phyloP scores from a whole-genome alignment of 805 yeast genomes.

The Teunomyces kruisii region DNA sequence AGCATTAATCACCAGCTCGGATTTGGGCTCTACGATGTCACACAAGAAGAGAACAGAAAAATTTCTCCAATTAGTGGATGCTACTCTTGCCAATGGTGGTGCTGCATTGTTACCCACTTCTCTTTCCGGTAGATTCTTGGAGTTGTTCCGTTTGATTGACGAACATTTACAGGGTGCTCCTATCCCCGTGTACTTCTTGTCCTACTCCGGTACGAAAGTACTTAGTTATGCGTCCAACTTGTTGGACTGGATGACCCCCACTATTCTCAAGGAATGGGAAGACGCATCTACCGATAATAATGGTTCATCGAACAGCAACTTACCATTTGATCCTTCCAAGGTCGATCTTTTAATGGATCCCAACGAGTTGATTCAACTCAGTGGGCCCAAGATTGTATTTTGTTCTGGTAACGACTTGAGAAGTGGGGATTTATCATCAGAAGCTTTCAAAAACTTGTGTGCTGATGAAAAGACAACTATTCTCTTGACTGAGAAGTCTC shows the following conservation, averaged over 20 bases:
- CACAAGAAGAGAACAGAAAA: constrained; percentile 64
- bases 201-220: constrained; percentile 76
- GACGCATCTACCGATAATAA: constrained; percentile 18
- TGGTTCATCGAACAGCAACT: constrained; percentile 40
- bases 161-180: constrained; percentile 56
- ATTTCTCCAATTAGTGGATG: constrained; percentile 61
- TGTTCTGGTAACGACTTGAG: constrained; percentile 68
- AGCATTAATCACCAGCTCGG: constrained; percentile 73
- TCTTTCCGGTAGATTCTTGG: constrained; percentile 77
- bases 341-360: constrained; percentile 55
- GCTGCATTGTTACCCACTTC: constrained; percentile 82
- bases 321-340: constrained; percentile 76
- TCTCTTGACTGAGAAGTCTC: constrained; percentile 68
- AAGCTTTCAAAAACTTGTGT: constrained; percentile 55
- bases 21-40: constrained; percentile 61
- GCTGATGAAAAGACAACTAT: constrained; percentile 66
- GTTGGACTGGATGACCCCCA: constrained; percentile 93
- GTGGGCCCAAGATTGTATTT: constrained; percentile 78
- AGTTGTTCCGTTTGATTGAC: constrained; percentile 72
- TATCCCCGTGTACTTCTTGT: constrained; percentile 72
- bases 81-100: constrained; percentile 71
- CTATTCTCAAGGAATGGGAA: constrained; percentile 87
- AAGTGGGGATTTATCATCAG: constrained; percentile 60
- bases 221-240: constrained; percentile 82
- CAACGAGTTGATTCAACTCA: constrained; percentile 51